Conservation (phyloP, 306 rosid species). For the Acacia melanoxylon region DNA sequence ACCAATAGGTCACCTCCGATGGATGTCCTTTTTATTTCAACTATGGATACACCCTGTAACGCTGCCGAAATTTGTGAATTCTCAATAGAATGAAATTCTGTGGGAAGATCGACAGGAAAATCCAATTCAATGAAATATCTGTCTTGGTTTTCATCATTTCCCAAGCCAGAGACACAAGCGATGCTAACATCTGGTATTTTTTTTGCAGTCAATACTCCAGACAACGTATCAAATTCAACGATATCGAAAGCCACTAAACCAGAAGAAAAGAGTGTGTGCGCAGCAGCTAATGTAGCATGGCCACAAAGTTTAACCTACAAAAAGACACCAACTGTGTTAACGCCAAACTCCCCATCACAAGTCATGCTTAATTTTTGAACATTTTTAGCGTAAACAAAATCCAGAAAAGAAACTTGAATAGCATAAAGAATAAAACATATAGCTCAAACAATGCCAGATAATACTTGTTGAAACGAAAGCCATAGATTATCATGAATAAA, state of each 20-base stretch:
- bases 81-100: slow-evolving; percentile 40
- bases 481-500: neutral
- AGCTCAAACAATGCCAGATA: neutral
- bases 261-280: slow-evolving; percentile 54
- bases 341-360: neutral
- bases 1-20: slow-evolving; percentile 48
- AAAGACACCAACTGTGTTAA: neutral
- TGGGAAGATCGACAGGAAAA: slow-evolving; percentile 43
- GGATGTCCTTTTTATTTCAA: slow-evolving; percentile 46
- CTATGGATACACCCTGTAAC: slow-evolving; percentile 47
- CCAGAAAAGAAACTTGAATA: neutral
- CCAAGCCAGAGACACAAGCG: slow-evolving; percentile 18
- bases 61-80: slow-evolving; percentile 41
- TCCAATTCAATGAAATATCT: slow-evolving; percentile 50
- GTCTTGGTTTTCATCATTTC: slow-evolving; percentile 26
- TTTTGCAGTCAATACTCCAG: slow-evolving; percentile 61
- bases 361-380: neutral
- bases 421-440: neutral
- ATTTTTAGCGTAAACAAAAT: neutral
- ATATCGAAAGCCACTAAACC: slow-evolving; percentile 42
- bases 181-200: slow-evolving; percentile 28
- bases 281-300: slow-evolving; percentile 82
- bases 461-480: neutral
- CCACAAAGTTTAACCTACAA: slow-evolving; percentile 82
- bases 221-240: slow-evolving; percentile 63